phyloP scores from a whole-genome alignment of 768 basidiomycete genomes.

The Cubamyces sp. region DNA sequence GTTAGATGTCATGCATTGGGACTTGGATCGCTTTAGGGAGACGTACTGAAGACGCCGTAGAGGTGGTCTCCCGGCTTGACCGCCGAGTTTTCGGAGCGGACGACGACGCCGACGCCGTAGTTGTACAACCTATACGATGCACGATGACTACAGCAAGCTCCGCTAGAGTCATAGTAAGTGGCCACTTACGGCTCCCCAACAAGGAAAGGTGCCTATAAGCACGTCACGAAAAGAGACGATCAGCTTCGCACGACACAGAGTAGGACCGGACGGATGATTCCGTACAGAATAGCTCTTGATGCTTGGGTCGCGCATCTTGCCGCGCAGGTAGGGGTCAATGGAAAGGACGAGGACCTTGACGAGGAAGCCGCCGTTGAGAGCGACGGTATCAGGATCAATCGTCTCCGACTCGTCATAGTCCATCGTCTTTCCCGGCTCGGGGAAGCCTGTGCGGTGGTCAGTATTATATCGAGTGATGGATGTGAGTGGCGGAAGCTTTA shows the following conservation, averaged over 20 bases:
- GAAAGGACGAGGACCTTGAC: constrained; percentile 34
- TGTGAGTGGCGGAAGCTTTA: constrained; percentile 3
- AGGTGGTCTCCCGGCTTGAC: constrained; percentile 33
- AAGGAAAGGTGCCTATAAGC: constrained; percentile 24
- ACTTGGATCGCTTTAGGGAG: too few relatives aligned
- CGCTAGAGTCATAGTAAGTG: not conserved
- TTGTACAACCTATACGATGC: constrained; percentile 24
- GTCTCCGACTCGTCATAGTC: constrained; percentile 32
- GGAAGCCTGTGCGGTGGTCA: constrained; percentile 28
- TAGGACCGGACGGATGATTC: not conserved
- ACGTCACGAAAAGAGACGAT: not conserved
- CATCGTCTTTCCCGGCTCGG: constrained; percentile 36
- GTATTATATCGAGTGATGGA: too few relatives aligned
- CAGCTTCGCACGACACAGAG: not conserved
- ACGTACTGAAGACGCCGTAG: constrained; percentile 30
- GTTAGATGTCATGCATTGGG: too few relatives aligned
- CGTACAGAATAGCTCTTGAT: constrained; percentile 25
- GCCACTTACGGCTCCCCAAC: constrained; percentile 35
- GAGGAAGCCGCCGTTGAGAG: constrained; percentile 35
- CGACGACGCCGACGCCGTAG: constrained; percentile 32
- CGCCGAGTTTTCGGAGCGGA: constrained; percentile 31
- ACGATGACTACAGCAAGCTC: constrained; percentile 1
- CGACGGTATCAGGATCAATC: constrained; percentile 34
- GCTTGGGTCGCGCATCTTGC: constrained; percentile 24
- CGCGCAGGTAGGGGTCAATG: constrained; percentile 29